Evolutionary conservation across 2,329 filamentous ascomycete species (phyloP).

Genomic region (Neopestalotiopsis sp.): DNA sequence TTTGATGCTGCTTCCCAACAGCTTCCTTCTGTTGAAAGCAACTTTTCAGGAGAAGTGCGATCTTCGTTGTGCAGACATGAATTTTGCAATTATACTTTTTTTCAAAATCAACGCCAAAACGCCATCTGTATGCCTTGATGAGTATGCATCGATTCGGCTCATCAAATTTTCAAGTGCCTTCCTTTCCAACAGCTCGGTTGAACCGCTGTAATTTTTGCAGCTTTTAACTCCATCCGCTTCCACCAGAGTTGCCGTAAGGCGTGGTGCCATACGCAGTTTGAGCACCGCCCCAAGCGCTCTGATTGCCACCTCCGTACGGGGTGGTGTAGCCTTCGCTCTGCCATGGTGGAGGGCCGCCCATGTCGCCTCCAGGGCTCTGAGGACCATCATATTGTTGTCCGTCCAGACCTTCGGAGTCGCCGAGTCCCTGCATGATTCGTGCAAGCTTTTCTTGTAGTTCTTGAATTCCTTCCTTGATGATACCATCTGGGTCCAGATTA

Average conservation of each 20-base stretch:
- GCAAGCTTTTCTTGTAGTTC: slow-evolving; percentile 91
- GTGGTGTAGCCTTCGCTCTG: slow-evolving; percentile 72
- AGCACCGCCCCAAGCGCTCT: slow-evolving; percentile 68
- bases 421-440: slow-evolving; percentile 69
- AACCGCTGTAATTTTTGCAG: too few species aligned
- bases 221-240: slow-evolving; percentile 46
- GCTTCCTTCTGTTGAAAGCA: background rate
- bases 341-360: slow-evolving; percentile 63
- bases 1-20: background rate
- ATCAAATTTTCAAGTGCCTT: background rate
- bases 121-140: slow-evolving; percentile 1
- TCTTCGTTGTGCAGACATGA: background rate
- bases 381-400: slow-evolving; percentile 65
- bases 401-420: slow-evolving; percentile 58
- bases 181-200: background rate
- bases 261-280: slow-evolving; percentile 45
- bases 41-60: background rate
- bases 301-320: slow-evolving; percentile 64
- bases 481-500: slow-evolving; percentile 85
- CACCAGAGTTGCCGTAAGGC: slow-evolving; percentile 56
- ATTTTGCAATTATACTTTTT: background rate
- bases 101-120: slow-evolving; percentile 4
- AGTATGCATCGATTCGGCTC: background rate
- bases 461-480: slow-evolving; percentile 87
- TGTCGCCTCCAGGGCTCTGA: slow-evolving; percentile 67